Percentiles rank a stretch among this genome's conserved stretches.
These are phyloP conservation scores for Wickerhamiella pararugosa DNA, from an alignment of 1,139 yeast genomes.

Conservation along the genomic window DNA sequence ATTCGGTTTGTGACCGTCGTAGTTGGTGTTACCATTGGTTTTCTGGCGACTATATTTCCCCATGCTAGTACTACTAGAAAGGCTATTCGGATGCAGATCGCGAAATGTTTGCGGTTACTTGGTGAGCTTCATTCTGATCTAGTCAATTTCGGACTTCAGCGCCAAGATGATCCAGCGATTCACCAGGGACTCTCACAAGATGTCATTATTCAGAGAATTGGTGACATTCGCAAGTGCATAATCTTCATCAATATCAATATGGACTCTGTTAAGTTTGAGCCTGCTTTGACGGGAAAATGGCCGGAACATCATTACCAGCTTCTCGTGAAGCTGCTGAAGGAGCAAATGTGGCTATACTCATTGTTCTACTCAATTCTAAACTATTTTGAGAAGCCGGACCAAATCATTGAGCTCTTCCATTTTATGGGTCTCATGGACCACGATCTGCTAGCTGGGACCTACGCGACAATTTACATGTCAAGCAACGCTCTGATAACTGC, in stretches of 20 bases:
- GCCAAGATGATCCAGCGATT: conserved; percentile 16
- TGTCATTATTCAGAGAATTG: conserved; percentile 12
- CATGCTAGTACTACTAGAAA: conserved; percentile 18
- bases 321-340: conserved; percentile 14
- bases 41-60: conserved; percentile 23
- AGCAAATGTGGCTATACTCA: conserved; percentile 15
- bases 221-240: conserved; percentile 13
- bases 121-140: conserved; percentile 20
- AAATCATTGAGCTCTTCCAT: conserved; percentile 1
- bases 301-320: conserved; percentile 18
- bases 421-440: conserved; percentile 3
- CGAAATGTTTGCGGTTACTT: conserved; percentile 15
- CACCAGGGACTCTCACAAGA: conserved; percentile 17
- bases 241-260: conserved; percentile 13
- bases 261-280: conserved; percentile 18
- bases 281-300: conserved; percentile 21
- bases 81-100: conserved; percentile 17
- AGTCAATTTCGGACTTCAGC: conserved; percentile 18
- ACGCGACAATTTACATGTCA: conserved; percentile 5
- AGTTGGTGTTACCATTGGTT: conserved; percentile 22
- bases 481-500: conserved; percentile 4
- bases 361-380: conserved; percentile 16
- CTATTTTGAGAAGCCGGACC: conserved; percentile 13
- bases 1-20: conserved; percentile 23
- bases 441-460: conserved; percentile 1